Conservation (phyloP, 257 asterid species). For the Capsicum chinense region DNA sequence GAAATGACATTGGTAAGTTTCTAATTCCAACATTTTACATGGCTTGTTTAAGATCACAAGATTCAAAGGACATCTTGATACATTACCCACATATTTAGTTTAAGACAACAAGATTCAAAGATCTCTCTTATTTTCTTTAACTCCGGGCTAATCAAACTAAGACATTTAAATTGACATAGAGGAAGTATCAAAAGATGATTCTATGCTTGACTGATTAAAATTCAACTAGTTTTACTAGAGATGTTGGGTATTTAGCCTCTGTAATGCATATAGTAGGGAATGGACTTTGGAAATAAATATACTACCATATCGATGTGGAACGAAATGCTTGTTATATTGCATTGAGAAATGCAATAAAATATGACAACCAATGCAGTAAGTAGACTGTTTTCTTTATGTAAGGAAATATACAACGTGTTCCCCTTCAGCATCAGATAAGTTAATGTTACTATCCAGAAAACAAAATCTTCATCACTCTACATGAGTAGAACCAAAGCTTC, state of each 20-base stretch:
- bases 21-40: background rate
- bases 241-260: background rate
- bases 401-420: background rate
- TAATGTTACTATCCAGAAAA: background rate
- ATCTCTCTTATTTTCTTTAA: background rate
- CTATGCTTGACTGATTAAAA: background rate
- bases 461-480: conserved; percentile 11
- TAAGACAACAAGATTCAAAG: background rate
- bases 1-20: background rate
- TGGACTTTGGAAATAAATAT: background rate
- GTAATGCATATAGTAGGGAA: background rate
- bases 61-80: background rate
- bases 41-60: background rate
- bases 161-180: background rate
- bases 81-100: background rate
- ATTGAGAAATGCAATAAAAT: conserved; percentile 6
- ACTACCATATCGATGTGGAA: background rate
- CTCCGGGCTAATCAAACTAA: background rate
- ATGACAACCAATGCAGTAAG: conserved; percentile 14
- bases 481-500: background rate
- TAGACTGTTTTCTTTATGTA: background rate
- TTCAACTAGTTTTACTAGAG: background rate
- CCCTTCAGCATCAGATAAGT: conserved; percentile 6
- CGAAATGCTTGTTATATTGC: background rate
- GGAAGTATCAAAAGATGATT: conserved; percentile 14